Evolutionary conservation across 495 filamentous ascomycete species (phyloP), one percentile per base, ranked within the genome.

Genomic region (Staphylotrichum longicolle): DNA sequence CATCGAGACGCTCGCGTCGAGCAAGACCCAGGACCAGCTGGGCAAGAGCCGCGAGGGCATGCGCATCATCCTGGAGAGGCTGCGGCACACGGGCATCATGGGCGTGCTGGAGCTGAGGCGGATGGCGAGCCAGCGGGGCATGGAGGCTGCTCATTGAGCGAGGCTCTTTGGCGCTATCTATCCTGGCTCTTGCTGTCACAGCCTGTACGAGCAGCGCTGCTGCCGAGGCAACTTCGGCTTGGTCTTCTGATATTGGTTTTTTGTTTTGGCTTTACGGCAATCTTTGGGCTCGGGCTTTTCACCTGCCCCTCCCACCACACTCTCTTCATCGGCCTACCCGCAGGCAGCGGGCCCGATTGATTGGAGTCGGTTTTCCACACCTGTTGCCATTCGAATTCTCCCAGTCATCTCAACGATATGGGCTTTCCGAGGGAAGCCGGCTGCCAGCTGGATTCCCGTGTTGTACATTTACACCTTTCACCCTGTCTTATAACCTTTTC

Each of bases 31-130:
- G 51, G 88, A 91, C 61, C 90, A 91, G 45, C 78, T 98, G 57
- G 79, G 88, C 57, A 95, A 93, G 70, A 93, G 90, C 70, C 91
- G 92, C 66, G 87, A 97, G 70, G 94, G 95, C 15, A 97, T 99
- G 94, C 89, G 88, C 58, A 85, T 97, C 47, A 93, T 99, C 14
- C 80, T 99, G 32, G 90, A 95, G 73, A 83, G 94, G 41, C 71
- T 98, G 63, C 84, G 94, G 57, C 78, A 81, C 63, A 80, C 79
- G 56, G 90, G 92, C 11, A 90, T 96, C 10, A 84, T 97, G 44
- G 88, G 93, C 33, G 90, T 85, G 20, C 88, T 97, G 15, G 93
- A 96, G 71, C 89, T 90, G 34, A 89, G 93, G 86, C 81, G 88
- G 58, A 66, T 67, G 63, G 65, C 70, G 14, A 60, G 67, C 51